Evolutionary conservation across 352 stramenopile species (phyloP), one percentile per base, ranked within the genome.

Genomic region (Phytophthora macrochlamydospora): DNA sequence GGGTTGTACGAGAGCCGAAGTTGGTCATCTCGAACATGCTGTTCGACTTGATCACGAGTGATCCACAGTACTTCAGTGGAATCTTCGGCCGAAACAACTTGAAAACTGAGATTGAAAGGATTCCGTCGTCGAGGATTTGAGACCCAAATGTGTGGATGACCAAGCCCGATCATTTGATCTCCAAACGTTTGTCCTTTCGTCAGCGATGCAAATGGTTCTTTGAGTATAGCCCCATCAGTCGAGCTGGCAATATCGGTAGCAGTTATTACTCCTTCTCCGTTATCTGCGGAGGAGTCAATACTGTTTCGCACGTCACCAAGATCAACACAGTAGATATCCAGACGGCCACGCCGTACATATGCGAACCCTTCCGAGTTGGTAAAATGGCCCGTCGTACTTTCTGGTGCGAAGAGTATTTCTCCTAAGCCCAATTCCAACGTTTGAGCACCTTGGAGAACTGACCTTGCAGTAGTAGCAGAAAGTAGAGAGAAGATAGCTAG

Each of bases 81-180:
- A 9, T 73, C 58, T 11, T 86, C 82, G 11, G 61, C 60, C 2
- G 81, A 71, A 1, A 80, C 48, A 6, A 89, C 56, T 7, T 73
- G 70, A 35, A 85, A 75, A 3, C 44, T 42, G 40, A 43, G 28
- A 1, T 32, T 73, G 56, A 33, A 60, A 24, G 51, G 51, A 51
- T 42, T 54, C 31, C 30, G 53, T 13, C 57, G 63, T 9, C 53
- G 62, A 29, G 45, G 43, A 49, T 62, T 63, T 18, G 43, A 52
- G 1, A 50, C 43, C 62, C 65, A 85, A 3, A 72, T 62, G 31
- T 69, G 62, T 38, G 74, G 40, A 12, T 84, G 74, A 1, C 58
- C 71, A 13, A 91, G 79, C 0, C 73, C 76, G n/a, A 89, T 28
- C 37, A 71, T 75, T 62, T 91, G 82, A 50, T 89, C 79, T 6